Percentiles rank a stretch among this genome's conserved stretches.
These are phyloP conservation scores for Asterionellopsis glacialis DNA, from an alignment of 108 stramenopile genomes.

Conservation along the genomic window DNA sequence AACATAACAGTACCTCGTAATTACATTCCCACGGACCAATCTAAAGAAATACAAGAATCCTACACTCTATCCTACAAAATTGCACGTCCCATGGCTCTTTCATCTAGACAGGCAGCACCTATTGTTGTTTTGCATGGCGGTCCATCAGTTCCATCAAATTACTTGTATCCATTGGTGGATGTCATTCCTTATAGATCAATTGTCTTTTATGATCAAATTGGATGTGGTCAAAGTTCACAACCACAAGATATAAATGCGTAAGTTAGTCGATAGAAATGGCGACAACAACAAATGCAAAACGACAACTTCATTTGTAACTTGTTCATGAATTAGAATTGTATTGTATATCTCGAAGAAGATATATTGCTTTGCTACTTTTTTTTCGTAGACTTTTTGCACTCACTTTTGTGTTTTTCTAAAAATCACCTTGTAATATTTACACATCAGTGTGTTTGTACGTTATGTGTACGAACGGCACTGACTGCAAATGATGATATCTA, in stretches of 20 bases:
- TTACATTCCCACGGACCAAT: no score
- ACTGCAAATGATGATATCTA: no score
- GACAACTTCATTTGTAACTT: neutral
- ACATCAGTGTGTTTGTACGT: no score
- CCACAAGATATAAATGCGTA: constrained; percentile 21
- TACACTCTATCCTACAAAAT: constrained; percentile 2
- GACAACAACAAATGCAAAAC: neutral
- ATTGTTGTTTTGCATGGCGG: constrained; percentile 58
- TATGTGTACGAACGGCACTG: no score
- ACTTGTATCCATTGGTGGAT: constrained; percentile 48
- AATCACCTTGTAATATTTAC: no score
- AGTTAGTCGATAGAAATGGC: no score
- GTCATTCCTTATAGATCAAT: constrained; percentile 43
- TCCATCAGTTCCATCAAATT: constrained; percentile 57
- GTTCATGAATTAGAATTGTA: no score
- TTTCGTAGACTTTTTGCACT: no score
- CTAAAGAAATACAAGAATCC: neutral
- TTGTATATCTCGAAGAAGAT: no score
- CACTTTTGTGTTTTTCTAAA: no score
- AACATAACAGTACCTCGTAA: no score
- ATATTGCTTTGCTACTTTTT: no score
- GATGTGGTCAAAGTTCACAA: constrained; percentile 47
- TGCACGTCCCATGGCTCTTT: constrained; percentile 9
- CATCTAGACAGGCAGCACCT: constrained; percentile 20
- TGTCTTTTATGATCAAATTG: constrained; percentile 66